These are phyloP conservation scores for Ophiostoma perfectum DNA, from an alignment of 2,329 filamentous ascomycete species.

Conservation along the genomic window DNA sequence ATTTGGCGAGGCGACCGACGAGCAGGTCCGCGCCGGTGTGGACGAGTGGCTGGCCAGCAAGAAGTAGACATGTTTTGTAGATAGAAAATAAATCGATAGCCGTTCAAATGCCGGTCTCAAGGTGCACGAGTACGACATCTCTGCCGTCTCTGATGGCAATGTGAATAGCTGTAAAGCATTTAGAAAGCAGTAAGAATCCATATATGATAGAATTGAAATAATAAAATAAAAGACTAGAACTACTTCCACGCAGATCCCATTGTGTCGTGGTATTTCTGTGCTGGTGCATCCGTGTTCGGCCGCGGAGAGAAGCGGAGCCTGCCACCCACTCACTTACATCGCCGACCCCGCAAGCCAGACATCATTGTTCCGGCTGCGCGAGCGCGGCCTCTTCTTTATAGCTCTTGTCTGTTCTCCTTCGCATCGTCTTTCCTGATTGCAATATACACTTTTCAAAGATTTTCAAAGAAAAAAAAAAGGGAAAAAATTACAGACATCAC, in stretches of 20 bases:
- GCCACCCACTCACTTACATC: neutral
- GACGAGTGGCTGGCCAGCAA: no score
- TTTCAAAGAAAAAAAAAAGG: neutral
- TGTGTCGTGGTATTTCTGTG: no score
- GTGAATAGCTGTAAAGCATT: no score
- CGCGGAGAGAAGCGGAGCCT: constrained; percentile 9
- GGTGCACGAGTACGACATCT: no score
- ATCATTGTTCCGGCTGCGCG: neutral
- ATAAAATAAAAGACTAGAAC: neutral
- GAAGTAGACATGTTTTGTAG: no score
- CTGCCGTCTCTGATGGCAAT: no score
- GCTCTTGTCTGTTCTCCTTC: neutral
- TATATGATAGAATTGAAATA: neutral
- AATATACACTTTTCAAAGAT: neutral
- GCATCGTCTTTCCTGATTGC: neutral
- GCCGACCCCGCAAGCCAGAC: constrained; percentile 2
- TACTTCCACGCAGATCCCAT: neutral
- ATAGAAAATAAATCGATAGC: no score
- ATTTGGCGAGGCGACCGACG: constrained; percentile 24
- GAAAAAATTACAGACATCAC: neutral
- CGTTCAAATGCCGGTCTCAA: no score
- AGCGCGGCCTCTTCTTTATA: neutral
- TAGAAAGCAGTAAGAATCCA: no score
- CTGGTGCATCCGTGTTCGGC: neutral
- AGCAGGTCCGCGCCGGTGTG: neutral